These are phyloP conservation scores for Spinacia oleracea DNA, from an alignment of 179 eudicot species.

Conservation along the genomic window DNA sequence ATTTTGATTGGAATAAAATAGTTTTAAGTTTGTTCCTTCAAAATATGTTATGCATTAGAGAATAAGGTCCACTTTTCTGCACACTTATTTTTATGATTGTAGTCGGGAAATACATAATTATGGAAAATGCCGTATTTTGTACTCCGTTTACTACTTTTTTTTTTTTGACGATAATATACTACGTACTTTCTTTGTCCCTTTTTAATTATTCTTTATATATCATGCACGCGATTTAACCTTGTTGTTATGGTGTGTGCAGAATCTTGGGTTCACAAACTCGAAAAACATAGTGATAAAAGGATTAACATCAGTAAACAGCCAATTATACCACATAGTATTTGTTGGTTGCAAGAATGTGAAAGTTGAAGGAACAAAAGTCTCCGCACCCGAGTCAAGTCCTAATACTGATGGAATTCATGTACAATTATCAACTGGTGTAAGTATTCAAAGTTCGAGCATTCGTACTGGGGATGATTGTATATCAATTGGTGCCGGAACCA, in stretches of 20 bases:
- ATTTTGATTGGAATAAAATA: not conserved
- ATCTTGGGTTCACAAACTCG: not conserved
- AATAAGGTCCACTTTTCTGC: no score
- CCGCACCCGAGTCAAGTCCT: conserved; percentile 54
- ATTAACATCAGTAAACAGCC: conserved; percentile 16
- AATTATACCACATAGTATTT: conserved; percentile 38
- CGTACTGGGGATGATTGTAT: conserved; percentile 42
- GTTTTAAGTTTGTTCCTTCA: no score
- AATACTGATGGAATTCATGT: conserved; percentile 63
- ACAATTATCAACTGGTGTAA: conserved; percentile 36
- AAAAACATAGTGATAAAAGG: not conserved
- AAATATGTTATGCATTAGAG: no score
- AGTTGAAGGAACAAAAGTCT: conserved; percentile 28
- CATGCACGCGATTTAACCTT: no score
- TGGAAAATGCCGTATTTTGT: no score
- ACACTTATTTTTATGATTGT: no score
- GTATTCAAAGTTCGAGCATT: conserved; percentile 29
- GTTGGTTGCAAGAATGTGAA: conserved; percentile 35
- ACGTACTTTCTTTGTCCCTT: no score
- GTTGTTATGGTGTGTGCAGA: not conserved
- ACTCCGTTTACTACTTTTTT: no score
- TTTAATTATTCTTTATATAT: no score
- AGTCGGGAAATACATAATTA: no score
- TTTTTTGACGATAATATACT: no score
- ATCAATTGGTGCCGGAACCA: conserved; percentile 45